Evolutionary conservation across 129 eudicot species (phyloP), one percentile per base, ranked within the genome.

Genomic region (Ambrosia artemisiifolia): DNA sequence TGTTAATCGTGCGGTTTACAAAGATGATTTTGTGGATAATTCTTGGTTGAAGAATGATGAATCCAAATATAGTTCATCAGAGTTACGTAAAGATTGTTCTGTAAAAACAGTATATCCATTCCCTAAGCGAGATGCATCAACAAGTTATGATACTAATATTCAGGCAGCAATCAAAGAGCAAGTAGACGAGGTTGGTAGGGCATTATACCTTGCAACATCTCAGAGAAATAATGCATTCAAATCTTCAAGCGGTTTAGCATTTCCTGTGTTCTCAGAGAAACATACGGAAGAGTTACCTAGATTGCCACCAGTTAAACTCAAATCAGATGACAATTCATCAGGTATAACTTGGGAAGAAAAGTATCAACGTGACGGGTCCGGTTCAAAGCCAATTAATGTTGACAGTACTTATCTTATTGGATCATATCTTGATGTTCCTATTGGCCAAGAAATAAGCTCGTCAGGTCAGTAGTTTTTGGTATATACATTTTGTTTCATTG

Each of bases 381-480:
- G 83, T 35, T 82, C 92, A 59, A 95, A 88, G 79, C 74, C 75
- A 47, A 72, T 76, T 36, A 77, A 64, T 84, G 79, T 88, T 68
- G 99, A 95, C 73, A 86, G 70, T 53, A 33, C 80, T 49, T 88
- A 70, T 70, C 96, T 86, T 48, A 90, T 95, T 0, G 96, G 97
- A 16, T 90, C 99, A 18, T 95, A 82, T 90, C 81, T 95, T 72
- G 97, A 95, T 80, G 92, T 95, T 73, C 99, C 99, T 35, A 82
- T 95, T 61, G 99, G 97, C 49, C 96, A 95, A 72, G 97, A 95
- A 67, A 69, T 86, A 70, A 86, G 69, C 83, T 61, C 86, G 72
- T 70, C 91, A 88, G 99, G 99, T 95, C 76, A 80, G 56, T 81
- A 38, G 64, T 78, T 20, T 63, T 72, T 55, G 68, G 46, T 75